Base-by-base conservation (phyloP, 2,329 filamentous ascomycete genomes). In the Arthrobotrys musiformis region DNA sequence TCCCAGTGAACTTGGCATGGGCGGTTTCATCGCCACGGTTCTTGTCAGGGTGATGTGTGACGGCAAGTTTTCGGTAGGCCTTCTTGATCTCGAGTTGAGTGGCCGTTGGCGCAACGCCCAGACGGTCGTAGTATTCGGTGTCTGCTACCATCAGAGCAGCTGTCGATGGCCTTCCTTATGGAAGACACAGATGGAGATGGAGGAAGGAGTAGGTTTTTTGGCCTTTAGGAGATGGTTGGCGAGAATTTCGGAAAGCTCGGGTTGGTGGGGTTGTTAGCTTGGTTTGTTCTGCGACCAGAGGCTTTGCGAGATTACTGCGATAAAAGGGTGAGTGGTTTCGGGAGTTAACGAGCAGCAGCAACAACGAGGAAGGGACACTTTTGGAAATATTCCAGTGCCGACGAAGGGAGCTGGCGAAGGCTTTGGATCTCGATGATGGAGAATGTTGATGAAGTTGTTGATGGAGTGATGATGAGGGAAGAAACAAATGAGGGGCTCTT, bases 41-140 rank as follows among this genome's bases (percentile, higher is more conserved):
- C 87, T 99, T 99, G 86, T 99, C 95, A 93, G 82, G 70, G 48
- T 80, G 80, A 82, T 97, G 93, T 80, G 94, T 89, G 84, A 98
- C 97, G 81, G 95, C 95, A 80, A 95, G 88, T 85, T 94, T 97
- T 63, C 94, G 90, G 85, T 97, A 97, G 28, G 94, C 94, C 86
- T 97, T 97, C 85, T 97, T 97, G 85, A 97, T 97, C 83, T 97
- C 93, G 61, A 97, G 88, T 83, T 94, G 92, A 42, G 92, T 91
- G 30, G 94, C 94, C 69, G 91, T 93, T 80, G 93, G 91, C 85
- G 90, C 87, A 82, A 97, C 93, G 82, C 92, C 92, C 42, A 97
- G 87, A 81, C 89, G 90, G 85, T 97, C 93, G 85, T 85, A 50
- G 85, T 97, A 97, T 81, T 89, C 86, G 73, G 93, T 96, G 84